phyloP scores from a whole-genome alignment of 1,284 basidiomycete species.

The Puccinia brachypodii region DNA sequence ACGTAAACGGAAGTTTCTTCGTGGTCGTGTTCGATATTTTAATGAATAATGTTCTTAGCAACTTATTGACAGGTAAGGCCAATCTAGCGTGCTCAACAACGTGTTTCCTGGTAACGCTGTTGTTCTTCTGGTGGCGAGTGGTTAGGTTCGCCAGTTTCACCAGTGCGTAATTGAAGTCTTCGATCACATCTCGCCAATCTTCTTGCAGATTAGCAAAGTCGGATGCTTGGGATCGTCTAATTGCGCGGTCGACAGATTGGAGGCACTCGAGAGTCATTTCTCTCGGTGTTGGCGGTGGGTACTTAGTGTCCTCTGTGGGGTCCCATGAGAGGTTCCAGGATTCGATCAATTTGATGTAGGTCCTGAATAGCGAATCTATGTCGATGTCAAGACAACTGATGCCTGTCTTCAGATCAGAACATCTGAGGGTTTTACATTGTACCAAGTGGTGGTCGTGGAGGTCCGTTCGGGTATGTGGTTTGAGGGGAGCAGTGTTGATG shows the following conservation, averaged over 20 bases:
- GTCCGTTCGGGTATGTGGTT: not conserved
- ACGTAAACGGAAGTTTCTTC: not conserved
- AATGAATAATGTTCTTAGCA: not conserved
- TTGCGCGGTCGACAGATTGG: not conserved
- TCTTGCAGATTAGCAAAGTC: not conserved
- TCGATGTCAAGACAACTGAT: not conserved
- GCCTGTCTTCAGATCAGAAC: not conserved
- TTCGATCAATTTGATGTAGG: not conserved
- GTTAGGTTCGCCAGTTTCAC: not conserved
- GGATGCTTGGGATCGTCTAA: not conserved
- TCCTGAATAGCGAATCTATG: not conserved
- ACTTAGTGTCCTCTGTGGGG: not conserved
- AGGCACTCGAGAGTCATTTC: not conserved
- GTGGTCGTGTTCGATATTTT: not conserved
- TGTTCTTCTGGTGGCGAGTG: not conserved
- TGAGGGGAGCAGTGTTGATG: not conserved
- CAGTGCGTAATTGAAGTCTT: not conserved
- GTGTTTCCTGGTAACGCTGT: not conserved
- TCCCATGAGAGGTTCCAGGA: not conserved
- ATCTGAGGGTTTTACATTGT: not conserved
- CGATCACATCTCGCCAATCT: not conserved
- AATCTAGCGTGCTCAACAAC: not conserved
- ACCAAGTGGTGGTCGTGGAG: not conserved
- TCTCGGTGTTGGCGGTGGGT: not conserved
- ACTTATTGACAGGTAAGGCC: not conserved